A percentile compares a stretch with the other conserved stretches of the same genome.
These are phyloP conservation scores for Lotus japonicus DNA, from an alignment of 306 rosid species.

Conservation along the genomic window DNA sequence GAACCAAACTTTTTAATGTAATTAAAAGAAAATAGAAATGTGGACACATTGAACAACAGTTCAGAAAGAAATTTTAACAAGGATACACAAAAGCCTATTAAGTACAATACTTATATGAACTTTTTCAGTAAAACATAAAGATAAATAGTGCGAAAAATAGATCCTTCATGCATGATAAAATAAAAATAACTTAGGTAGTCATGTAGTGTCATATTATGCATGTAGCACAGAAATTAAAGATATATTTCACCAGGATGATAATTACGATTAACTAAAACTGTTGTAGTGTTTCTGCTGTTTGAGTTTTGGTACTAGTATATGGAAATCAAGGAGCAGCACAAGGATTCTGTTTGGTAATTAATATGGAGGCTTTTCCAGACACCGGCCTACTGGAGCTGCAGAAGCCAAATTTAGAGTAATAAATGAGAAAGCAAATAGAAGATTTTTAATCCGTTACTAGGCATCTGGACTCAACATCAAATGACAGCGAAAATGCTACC, in stretches of 20 bases:
- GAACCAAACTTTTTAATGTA: constrained; percentile 25
- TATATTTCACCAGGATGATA: neutral
- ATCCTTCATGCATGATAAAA: neutral
- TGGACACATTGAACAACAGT: constrained; percentile 3
- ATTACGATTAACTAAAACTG: neutral
- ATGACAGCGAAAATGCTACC: neutral
- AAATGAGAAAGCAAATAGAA: neutral
- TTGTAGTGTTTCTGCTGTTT: neutral
- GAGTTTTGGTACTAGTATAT: constrained; percentile 1
- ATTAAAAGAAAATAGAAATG: constrained; percentile 11
- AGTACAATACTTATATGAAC: neutral
- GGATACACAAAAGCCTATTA: neutral
- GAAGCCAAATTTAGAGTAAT: no score
- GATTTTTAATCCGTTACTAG: neutral
- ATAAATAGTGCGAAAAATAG: neutral
- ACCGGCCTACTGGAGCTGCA: neutral
- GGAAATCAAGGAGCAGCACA: constrained; percentile 5
- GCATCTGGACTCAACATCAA: neutral
- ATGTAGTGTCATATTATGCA: neutral
- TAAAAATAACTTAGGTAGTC: neutral
- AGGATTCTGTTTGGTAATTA: neutral
- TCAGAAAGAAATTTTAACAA: neutral
- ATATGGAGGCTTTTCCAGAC: neutral
- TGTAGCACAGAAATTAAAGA: neutral
- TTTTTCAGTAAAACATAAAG: neutral